Base-by-base conservation (phyloP, 352 stramenopile species). In the Phytopythium aichiense region DNA sequence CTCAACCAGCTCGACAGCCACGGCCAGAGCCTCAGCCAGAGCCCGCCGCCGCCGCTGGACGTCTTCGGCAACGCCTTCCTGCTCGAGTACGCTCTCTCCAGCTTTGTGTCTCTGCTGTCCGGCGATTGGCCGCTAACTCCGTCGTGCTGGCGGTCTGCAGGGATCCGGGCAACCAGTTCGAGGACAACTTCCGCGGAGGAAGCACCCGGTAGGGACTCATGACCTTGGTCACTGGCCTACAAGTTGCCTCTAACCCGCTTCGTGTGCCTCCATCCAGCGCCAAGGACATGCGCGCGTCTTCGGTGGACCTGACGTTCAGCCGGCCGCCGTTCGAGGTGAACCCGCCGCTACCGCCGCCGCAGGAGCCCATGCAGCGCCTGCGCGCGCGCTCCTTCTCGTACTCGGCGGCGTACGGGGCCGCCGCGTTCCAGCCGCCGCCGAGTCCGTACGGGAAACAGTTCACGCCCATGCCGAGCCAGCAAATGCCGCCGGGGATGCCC, bases 361-460 rank as follows among this genome's bases (percentile, higher is more conserved):
- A 85, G 48, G 81, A 92, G 40, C 78, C 81, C 16, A 61, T 87
- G 12, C 79, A 91, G 66, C 79, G 81, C 15, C 55, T 90, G n/a
- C 84, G 84, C 33, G 84, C 81, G 4, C 77, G 82, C 16, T 92
- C 84, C 37, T 92, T 92, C 45, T 92, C 84, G 58, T 89, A 90
- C 59, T 91, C 84, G 3, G 68, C 76, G 33, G 69, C 64, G 18
- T 91, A 91, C 52, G 78, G 79, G 1, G 61, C 70, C 2, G 74
- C 80, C 0, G 77, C 72, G 35, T 89, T 79, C 56, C 83, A 77
- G 30, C 70, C 69, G 5, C 63, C 15, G 18, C 70, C 69, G 4
- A 59, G 4, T n/a, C 48, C 70, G 12, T 85, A 73, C 53, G 72
- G 66, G 52, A 82, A 82, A 53, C 72, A 82, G 57, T 90, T 83